These are phyloP conservation scores for Talaromyces ruber DNA, from an alignment of 495 filamentous ascomycete species.

Conservation along the genomic window DNA sequence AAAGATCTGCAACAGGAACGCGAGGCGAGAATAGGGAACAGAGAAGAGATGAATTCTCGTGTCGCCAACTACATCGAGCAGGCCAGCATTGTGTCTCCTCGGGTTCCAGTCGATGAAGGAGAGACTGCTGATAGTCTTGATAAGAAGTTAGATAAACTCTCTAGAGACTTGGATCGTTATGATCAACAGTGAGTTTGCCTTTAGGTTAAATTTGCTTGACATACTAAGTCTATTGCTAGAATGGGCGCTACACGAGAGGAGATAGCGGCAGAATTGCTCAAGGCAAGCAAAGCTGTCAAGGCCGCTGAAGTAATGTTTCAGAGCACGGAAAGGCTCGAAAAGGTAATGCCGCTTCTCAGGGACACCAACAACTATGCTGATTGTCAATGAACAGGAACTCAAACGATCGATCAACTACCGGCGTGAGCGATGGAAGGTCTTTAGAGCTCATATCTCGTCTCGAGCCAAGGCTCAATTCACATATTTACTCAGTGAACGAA, in stretches of 20 bases:
- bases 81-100: constrained; percentile 47
- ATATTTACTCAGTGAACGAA: constrained; percentile 78
- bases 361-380: constrained; percentile 10
- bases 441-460: constrained; percentile 73
- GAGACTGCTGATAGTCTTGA: constrained; percentile 57
- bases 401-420: constrained; percentile 61
- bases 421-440: constrained; percentile 66
- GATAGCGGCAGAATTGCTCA: constrained; percentile 43
- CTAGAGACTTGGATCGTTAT: constrained; percentile 42
- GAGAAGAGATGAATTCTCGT: constrained; percentile 29
- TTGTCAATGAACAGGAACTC: constrained; percentile 31
- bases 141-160: constrained; percentile 51
- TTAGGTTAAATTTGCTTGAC: neutral
- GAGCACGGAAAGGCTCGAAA: constrained; percentile 43
- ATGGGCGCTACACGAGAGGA: constrained; percentile 61
- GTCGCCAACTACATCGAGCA: constrained; percentile 48
- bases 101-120: constrained; percentile 60
- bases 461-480: constrained; percentile 79
- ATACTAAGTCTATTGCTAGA: constrained; percentile 24
- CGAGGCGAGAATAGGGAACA: constrained; percentile 34
- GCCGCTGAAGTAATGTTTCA: constrained; percentile 36
- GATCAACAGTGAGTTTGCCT: constrained; percentile 36
- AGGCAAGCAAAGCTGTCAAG: constrained; percentile 32
- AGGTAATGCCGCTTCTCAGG: constrained; percentile 24
- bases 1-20: constrained; percentile 39